Evolutionary conservation across 306 rosid species (phyloP), one percentile per base, ranked within the genome.

Genomic region (Quercus aquifolioides): DNA sequence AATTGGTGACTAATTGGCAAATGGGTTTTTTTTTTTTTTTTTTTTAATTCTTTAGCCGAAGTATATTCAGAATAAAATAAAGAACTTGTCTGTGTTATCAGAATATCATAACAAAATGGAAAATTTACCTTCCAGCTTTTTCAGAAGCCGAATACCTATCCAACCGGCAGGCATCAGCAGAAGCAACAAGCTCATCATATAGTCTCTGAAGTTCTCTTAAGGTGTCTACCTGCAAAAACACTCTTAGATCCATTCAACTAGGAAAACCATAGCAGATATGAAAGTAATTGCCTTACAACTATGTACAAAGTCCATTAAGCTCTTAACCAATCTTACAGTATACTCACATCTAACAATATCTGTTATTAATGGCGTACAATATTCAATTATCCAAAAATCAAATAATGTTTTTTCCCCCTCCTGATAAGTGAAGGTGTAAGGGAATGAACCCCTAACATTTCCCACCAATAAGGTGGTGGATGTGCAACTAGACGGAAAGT

Each of bases 141-240:
- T 86, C 91, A 9, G 90, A 84, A 55, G 86, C 79, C 19, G 67
- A 54, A 83, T 84, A 86, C 70, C 89, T 81, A 85, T 95, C 98
- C 91, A 95, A 81, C 74, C 62, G 88, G 90, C 98, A 93, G 54
- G 69, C 71, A 77, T 91, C 86, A 64, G 84, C 97, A 59, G 82
- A 82, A 67, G 83, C 91, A 76, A 89, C 94, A 76, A 95, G 98
- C 74, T 95, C 94, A 52, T 93, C 99, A 30, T 88, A 93, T 52
- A 95, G 94, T 84, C 98, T 90, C 88, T 95, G 98, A 81, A 95
- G 97, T 79, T 95, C 97, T 75, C 87, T 79, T 69, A 95, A 75
- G 74, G 97, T 95, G 59, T 55, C 93, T 74, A 90, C 80, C 99
- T 95, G 92, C 80, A 64, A 79, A 71, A 38, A 38, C 25, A 74